Evolutionary conservation across 2,329 filamentous ascomycete genomes (phyloP), one percentile per base, ranked within the genome.

Genomic region (Alternaria ventricosa): DNA sequence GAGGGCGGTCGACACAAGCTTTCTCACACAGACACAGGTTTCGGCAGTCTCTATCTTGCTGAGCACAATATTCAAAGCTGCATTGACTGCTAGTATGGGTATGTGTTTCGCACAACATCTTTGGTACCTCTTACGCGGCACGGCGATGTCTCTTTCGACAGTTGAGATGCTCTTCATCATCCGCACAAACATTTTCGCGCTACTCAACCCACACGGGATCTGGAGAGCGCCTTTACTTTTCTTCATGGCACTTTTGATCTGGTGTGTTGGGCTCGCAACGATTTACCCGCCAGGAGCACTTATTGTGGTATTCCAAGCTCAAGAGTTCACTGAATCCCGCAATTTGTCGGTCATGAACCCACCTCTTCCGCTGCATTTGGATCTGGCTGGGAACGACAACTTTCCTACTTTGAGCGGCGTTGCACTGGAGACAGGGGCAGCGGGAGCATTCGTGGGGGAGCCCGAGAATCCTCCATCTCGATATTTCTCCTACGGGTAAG

Each of bases 1-100:
- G 12, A 33, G 1, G 1, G 0, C 18, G 0, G 27, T 51, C 0
- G 27, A 51, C 6, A 22, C 47, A 0, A 51, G 47, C 3, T 3
- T 51, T 1, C n/a, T 51, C 3, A 51, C 12, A 3, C 27, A 51
- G 2, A 1, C 4, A 0, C 27, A 51, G 27, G 13, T 33, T 3
- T 51, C 47, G 0, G 47, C 47, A 15, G 12, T 51, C 2, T 51
- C 47, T 0, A 22, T 51, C 1, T n/a, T 51, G 12, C 10, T 33
- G 5, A 51, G 27, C 8, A 51, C 47, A 2, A 33, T 51, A 12
- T 51, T 51, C 27, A 51, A 51, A 6, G 47, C 47, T 33, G 47
- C 47, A 33, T 4, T 33, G 1, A 51, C 47, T 0, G 47, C 47
- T 3, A 51, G 27, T 11, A 4, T 51, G 27, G 47, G 47, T 3